Evolutionary conservation across 768 basidiomycete species (phyloP), one percentile per base, ranked within the genome.

Genomic region (Filobasidium floriforme): DNA sequence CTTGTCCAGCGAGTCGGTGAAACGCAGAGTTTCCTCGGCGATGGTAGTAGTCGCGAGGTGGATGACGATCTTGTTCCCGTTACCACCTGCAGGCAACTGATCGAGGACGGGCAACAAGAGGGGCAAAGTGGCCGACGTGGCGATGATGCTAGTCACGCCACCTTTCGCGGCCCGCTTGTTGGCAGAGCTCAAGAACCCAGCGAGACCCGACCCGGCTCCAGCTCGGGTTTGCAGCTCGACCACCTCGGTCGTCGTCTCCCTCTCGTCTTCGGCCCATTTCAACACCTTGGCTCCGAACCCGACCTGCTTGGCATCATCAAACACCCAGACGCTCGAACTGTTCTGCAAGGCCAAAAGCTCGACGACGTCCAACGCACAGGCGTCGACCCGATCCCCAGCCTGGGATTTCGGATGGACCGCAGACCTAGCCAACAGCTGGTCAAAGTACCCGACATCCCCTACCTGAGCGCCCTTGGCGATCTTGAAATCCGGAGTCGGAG

Each of bases 81-180:
- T 71, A 7, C 82, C 83, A 15, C 89, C 82, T 7, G 82, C 73
- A 0, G 92, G 89, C 1, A 96, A 80, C 74, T 86, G 79, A n/a
- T 83, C 76, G 62, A 99, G 84, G 4, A 89, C 86, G 9, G 88
- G 85, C 0, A 88, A 84, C 88, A 98, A 92, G 66, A 86, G 82
- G 9, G 88, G 85, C 52, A 98, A 82, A 1, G 93, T 91, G n/a
- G 80, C 81, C 0, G 90, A 88, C 0, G 92, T 88, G 3, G 89
- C 90, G 46, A 57, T 37, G 7, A 19, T 15, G 40, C 37, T 57
- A 26, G 15, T 24, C 18, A 24, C 24, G 5, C 24, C 46, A 2
- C 24, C 43, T 51, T 59, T 15, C 10, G 46, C 9, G 7, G 46
- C n/a, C 24, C 9, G 24, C 59, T 60, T 61, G 32, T 60, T 61